phyloP scores from a whole-genome alignment of 257 asterid genomes.

The Jaltomata sinuosa region DNA sequence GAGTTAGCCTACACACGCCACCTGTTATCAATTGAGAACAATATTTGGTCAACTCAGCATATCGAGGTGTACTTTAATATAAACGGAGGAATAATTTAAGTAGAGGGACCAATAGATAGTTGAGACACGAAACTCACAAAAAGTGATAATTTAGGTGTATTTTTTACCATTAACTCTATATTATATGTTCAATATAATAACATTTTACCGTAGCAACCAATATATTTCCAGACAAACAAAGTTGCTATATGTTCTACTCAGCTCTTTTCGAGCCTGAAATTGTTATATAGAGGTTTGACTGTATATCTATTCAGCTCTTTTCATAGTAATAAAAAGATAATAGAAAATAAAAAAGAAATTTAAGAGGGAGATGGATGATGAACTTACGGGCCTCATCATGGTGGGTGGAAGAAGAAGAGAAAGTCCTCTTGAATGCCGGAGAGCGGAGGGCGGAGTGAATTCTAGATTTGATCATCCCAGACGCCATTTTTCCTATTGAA shows the following conservation, averaged over 20 bases:
- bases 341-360: background rate
- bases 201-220: too few relatives aligned
- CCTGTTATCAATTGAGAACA: background rate
- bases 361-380: background rate
- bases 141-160: too few relatives aligned
- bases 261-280: background rate
- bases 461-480: constrained; percentile 68
- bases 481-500: constrained; percentile 42
- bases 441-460: constrained; percentile 61
- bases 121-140: too few relatives aligned
- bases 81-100: too few relatives aligned
- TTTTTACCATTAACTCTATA: too few relatives aligned
- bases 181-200: too few relatives aligned
- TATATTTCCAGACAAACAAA: too few relatives aligned
- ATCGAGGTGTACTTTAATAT: background rate
- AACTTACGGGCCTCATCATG: constrained; percentile 70
- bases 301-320: too few relatives aligned
- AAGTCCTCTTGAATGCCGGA: constrained; percentile 41
- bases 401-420: constrained; percentile 47
- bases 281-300: too few relatives aligned
- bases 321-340: too few relatives aligned
- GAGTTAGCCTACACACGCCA: background rate
- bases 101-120: too few relatives aligned
- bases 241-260: too few relatives aligned
- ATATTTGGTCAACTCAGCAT: background rate